Percentiles rank a stretch among this genome's conserved stretches.
These are phyloP conservation scores for Ceratonia siliqua DNA, from an alignment of 306 rosid species.

Conservation along the genomic window DNA sequence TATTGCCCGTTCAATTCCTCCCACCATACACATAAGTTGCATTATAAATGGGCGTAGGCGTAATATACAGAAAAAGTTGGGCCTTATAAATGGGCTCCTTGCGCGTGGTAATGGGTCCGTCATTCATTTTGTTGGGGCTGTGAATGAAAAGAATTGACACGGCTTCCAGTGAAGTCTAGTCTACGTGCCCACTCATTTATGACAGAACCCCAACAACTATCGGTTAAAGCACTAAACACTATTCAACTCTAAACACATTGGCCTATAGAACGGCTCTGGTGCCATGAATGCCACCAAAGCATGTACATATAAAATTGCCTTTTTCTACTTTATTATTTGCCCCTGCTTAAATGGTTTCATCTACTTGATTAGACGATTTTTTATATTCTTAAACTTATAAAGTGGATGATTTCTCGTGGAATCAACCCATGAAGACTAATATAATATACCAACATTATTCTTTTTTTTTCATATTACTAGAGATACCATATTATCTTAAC, in stretches of 20 bases:
- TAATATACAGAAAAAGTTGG: neutral
- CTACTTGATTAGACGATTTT: neutral
- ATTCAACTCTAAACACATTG: neutral
- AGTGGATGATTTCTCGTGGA: neutral
- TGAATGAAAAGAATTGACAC: neutral
- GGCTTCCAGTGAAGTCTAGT: neutral
- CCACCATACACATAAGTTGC: neutral
- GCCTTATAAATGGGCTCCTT: neutral
- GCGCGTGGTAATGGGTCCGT: too few species aligned
- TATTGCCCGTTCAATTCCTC: neutral
- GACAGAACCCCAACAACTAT: neutral
- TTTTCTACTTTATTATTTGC: neutral
- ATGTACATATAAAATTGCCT: neutral
- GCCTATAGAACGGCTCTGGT: neutral
- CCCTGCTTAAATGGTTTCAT: neutral
- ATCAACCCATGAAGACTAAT: neutral
- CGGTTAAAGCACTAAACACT: neutral
- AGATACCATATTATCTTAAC: too few species aligned
- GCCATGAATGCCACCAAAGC: constrained; percentile 5
- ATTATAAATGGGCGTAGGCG: neutral
- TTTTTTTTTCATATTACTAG: too few species aligned
- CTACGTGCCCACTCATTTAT: neutral
- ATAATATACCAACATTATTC: neutral
- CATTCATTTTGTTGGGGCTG: too few species aligned
- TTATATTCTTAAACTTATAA: neutral